phyloP scores from a whole-genome alignment of 345 rosid genomes.

The Alliaria petiolata region DNA sequence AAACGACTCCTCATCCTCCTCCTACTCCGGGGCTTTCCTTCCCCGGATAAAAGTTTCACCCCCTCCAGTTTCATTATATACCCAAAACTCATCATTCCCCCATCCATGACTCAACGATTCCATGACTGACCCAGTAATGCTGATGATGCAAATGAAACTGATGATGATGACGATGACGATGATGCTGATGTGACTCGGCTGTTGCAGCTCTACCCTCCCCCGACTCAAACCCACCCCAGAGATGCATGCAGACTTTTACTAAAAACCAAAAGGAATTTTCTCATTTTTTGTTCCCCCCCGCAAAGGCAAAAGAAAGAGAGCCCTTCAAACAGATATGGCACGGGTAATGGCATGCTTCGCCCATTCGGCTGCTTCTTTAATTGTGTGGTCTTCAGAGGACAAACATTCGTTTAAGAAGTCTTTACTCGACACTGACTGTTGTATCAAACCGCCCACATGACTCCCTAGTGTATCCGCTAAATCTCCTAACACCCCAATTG shows the following conservation, averaged over 20 bases:
- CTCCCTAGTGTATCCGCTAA: constrained; percentile 78
- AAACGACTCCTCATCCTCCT: constrained; percentile 5
- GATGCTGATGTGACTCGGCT: constrained; percentile 34
- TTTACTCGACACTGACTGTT: constrained; percentile 63
- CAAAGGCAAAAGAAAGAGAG: constrained; percentile 19
- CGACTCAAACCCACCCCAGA: constrained; percentile 34
- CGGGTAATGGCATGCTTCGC: constrained; percentile 71
- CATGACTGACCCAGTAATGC: constrained; percentile 44
- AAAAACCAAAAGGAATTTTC: constrained; percentile 23
- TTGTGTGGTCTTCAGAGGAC: constrained; percentile 64
- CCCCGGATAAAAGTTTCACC: neutral
- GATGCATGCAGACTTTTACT: constrained; percentile 41
- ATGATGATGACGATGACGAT: too few species aligned
- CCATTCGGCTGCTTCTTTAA: constrained; percentile 52
- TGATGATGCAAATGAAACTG: constrained; percentile 45
- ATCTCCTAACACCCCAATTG: constrained; percentile 77
- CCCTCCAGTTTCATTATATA: constrained; percentile 34
- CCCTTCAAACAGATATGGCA: constrained; percentile 64
- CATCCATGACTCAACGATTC: too few species aligned
- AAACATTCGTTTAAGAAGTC: constrained; percentile 73
- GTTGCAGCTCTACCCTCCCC: constrained; percentile 36
- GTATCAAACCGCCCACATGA: constrained; percentile 68
- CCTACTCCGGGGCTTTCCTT: constrained; percentile 1
- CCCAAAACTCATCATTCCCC: constrained; percentile 30
- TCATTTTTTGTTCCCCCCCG: neutral